phyloP scores from a whole-genome alignment of 371 early-diverging fungal genomes.

The Rhizopus sp. region DNA sequence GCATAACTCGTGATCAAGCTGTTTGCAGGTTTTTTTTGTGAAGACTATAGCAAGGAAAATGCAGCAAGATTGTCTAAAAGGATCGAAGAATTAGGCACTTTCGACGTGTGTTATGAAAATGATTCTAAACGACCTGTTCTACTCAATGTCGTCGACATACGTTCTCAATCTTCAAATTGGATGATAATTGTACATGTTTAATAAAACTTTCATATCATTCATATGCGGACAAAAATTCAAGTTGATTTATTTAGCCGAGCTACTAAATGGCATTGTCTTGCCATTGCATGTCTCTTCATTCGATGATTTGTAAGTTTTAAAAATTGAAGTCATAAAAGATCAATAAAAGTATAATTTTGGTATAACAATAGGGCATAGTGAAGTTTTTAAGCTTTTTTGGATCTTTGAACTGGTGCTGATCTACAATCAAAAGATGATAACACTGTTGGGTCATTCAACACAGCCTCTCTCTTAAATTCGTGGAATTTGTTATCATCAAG shows the following conservation, averaged over 20 bases:
- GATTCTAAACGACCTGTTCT: slow-evolving; percentile 16
- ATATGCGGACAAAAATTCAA: slow-evolving; percentile 13
- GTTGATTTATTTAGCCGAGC: slow-evolving; percentile 12
- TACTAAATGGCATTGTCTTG: slow-evolving; percentile 15
- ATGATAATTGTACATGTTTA: background rate
- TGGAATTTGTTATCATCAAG: slow-evolving; percentile 17
- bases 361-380: background rate
- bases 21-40: slow-evolving; percentile 16
- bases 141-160: slow-evolving; percentile 4
- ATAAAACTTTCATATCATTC: slow-evolving; percentile 7
- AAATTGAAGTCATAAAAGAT: slow-evolving; percentile 1
- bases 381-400: slow-evolving; percentile 20
- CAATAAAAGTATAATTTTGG: slow-evolving; percentile 1
- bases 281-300: slow-evolving; percentile 16
- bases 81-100: slow-evolving; percentile 20
- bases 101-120: slow-evolving; percentile 22
- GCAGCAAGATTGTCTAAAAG: slow-evolving; percentile 17
- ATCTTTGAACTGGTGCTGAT: slow-evolving; percentile 22
- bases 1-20: slow-evolving; percentile 22
- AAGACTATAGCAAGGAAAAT: slow-evolving; percentile 21
- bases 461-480: slow-evolving; percentile 21
- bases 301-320: slow-evolving; percentile 3
- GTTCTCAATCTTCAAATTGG: no score
- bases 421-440: slow-evolving; percentile 21
- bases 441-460: slow-evolving; percentile 15